phyloP scores from a whole-genome alignment of 1,139 yeast species.

The Spencermartinsiella ligniputridi region DNA sequence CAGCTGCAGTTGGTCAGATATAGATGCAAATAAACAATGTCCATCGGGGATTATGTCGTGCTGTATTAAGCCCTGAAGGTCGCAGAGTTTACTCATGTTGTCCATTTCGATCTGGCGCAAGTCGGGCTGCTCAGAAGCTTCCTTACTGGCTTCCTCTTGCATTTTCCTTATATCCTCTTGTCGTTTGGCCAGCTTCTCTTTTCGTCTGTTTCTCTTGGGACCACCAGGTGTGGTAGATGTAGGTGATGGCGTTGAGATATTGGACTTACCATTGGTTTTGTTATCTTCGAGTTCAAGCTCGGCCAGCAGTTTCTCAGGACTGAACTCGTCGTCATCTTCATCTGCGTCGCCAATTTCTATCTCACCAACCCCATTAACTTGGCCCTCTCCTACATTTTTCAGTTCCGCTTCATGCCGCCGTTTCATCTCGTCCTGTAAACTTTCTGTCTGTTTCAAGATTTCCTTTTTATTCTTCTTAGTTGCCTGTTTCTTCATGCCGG shows the following conservation, averaged over 20 bases:
- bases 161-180: slow-evolving; percentile 63
- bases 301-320: slow-evolving; percentile 63
- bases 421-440: slow-evolving; percentile 53
- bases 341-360: slow-evolving; percentile 20
- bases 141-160: slow-evolving; percentile 63
- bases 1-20: slow-evolving; percentile 64
- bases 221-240: slow-evolving; percentile 17
- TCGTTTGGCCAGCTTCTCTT: slow-evolving; percentile 73
- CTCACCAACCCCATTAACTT: not conserved
- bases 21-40: slow-evolving; percentile 84
- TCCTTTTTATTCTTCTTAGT: slow-evolving; percentile 70
- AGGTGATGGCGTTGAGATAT: slow-evolving; percentile 4
- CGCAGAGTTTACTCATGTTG: slow-evolving; percentile 52
- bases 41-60: slow-evolving; percentile 79
- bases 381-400: not conserved
- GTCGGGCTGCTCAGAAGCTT: slow-evolving; percentile 65
- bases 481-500: slow-evolving; percentile 79
- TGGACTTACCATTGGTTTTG: slow-evolving; percentile 12
- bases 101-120: slow-evolving; percentile 66
- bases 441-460: slow-evolving; percentile 51
- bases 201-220: slow-evolving; percentile 70
- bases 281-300: slow-evolving; percentile 41
- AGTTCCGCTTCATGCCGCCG: slow-evolving; percentile 40
- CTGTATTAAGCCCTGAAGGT: slow-evolving; percentile 45
- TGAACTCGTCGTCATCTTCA: slow-evolving; percentile 44